Base-by-base conservation (phyloP, 2,329 filamentous ascomycete genomes). In the Sclerotinia borealis region DNA sequence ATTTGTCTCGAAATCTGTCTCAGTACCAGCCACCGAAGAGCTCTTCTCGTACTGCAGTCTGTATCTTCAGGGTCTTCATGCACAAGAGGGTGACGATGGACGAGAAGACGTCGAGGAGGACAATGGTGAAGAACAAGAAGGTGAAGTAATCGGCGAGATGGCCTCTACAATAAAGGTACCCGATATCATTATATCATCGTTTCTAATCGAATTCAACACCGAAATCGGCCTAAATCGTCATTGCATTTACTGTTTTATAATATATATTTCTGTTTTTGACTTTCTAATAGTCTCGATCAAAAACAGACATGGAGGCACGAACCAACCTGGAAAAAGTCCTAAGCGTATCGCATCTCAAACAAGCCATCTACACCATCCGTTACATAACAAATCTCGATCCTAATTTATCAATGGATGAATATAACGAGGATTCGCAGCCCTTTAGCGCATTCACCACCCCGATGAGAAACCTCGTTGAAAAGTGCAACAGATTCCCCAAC, bases 401-500 rank as follows among this genome's bases (percentile, higher is more conserved):
- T 3, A 45, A 55, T 41, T 47, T 52, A 17, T n/a, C 37, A 4
- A 55, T n/a, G 10, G 22, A 37, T 43, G n/a, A 56, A 5, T 54
- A 48, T 19, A 5, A 25, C 8, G 54, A 58, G 17, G 48, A 56
- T 25, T 2, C 11, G 8, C 3, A 2, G 37, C 9, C 15, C 15
- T 27, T 37, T 7, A n/a, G 34, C n/a, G 22, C 37, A 39, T 51
- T 63, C 11, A 27, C 41, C 31, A 17, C 39, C 13, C 34, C 4
- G 8, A 49, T 55, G 29, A 43, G 55, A 51, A 27, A 13, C 4
- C 22, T 34, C 9, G 19, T 63, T 22, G 13, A 8, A 31, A 41
- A 29, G 13, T 43, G 61, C 43, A 63, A 63, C 25, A 31, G 17
- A 4, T 61, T 63, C 41, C 65, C 65, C 11, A 61, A 63, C 22